Percentiles rank a stretch among this genome's conserved stretches.
Evolutionary conservation across 257 asterid species (phyloP).

Genomic region (Solanum gracilifrons): DNA sequence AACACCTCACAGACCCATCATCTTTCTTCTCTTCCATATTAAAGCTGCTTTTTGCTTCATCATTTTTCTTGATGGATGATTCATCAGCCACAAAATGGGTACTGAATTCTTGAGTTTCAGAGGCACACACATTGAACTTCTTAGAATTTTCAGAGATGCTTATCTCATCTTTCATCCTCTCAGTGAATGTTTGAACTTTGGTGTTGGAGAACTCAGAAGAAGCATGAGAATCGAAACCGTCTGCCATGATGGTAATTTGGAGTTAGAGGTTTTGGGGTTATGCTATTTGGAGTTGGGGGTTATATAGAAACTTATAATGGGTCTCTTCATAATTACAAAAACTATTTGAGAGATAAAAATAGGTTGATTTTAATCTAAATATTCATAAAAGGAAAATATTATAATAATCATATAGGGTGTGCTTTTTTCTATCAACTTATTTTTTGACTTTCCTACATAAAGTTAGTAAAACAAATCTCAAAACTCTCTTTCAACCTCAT

Average conservation of each 20-base stretch:
- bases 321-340: too few relatives aligned
- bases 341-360: neutral
- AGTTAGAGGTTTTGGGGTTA: neutral
- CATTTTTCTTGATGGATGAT: neutral
- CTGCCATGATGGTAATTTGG: neutral
- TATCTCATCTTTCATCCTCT: neutral
- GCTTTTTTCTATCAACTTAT: neutral
- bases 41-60: neutral
- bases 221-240: neutral
- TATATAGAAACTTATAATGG: too few relatives aligned
- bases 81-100: neutral
- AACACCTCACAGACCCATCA: slow-evolving; percentile 10
- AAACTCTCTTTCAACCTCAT: neutral
- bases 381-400: neutral
- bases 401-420: neutral
- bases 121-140: neutral
- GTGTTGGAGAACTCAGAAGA: neutral
- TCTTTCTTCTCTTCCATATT: neutral
- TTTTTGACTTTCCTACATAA: too few relatives aligned
- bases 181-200: neutral
- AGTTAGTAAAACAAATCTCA: neutral
- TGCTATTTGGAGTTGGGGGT: neutral
- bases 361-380: neutral
- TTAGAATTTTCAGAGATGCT: neutral
- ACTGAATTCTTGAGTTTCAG: neutral